Base-by-base conservation (phyloP, 441 rosid species). In the Arabidopsis hybrid region DNA sequence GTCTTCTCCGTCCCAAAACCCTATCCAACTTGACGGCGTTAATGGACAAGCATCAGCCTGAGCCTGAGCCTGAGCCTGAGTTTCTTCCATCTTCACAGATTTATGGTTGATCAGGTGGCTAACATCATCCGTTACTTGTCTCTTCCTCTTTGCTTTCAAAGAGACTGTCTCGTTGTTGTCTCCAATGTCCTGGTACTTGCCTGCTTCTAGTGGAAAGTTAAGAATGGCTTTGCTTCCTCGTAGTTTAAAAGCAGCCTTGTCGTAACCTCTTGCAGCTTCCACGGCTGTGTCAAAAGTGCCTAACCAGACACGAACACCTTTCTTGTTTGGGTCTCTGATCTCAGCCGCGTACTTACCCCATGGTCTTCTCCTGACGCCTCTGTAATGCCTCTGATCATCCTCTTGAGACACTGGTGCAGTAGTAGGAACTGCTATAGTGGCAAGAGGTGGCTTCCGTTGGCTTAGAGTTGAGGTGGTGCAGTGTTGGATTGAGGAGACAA, bases 11-110 rank as follows among this genome's bases (percentile, higher is more conserved):
- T 91, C 93, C 93, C 91, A 89, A 66, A 88, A 83, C 59, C 84
- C 91, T 75, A 67, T 88, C 96, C 96, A 88, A 70, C 74, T 82
- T 43, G 91, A 90, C 72, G 96, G 96, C 65, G 93, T 88, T 62
- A 84, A 86, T 2, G 85, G 92, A 11, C 68, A 74, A 59, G 73
- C 42, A 2, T 61, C 85, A 32, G 52, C 39, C 12, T 51, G 34
- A 59, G 75, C 38, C 2, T 61, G 84, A 32, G 49, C 39, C n/a
- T 51, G 57, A 51, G 57, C 35, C 21, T 40, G 55, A 9, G 51
- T 21, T 21, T 21, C 82, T 70, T 87, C 92, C 67, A 12, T 82
- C 70, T 84, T 86, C 42, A 72, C 82, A 4, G 69, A 74, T 65
- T 88, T 83, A 60, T 58, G 59, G 45, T 31, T 64, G 51, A 21